Evolutionary conservation across 2,329 filamentous ascomycete genomes (phyloP), one percentile per base, ranked within the genome.

Genomic region (Penicillium sclerotiorum): DNA sequence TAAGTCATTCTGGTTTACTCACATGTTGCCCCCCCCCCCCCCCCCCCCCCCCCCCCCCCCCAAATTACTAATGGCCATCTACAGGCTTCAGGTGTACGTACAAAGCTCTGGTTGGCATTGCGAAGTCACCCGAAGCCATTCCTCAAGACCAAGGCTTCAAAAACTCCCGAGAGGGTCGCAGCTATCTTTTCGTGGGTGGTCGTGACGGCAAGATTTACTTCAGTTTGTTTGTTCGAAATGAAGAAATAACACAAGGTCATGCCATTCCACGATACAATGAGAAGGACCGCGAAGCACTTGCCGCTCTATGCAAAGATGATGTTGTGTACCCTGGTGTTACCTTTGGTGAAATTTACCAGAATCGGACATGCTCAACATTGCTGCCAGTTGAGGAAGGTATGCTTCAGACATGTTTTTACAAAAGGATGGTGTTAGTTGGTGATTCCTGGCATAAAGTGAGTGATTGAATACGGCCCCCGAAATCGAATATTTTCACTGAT

Each of bases 391-490:
- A 52, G 21, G 49, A 52, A 27, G 49, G 49, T 22, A 23, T 52
- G 3, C 12, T 52, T 5, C 22, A 41, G n/a, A 44, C 15, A 11
- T 52, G 44, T 13, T 52, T 50, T 15, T 50, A 47, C 15, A 42
- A 42, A 18, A 25, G 49, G n/a, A 45, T 50, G 21, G 53, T 55
- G 8, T 15, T 52, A 8, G 15, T 50, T 2, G 53, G 53, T 5
- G 53, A 55, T 28, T 47, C 53, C 11, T 50, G 46, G 46, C 53
- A 55, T 32, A 55, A 55, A 17, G 37, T 39, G 15, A 23, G 37
- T 25, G 9, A 17, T 18, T 2, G 8, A 20, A 11, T 23, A 12
- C 20, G 5, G 13, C 7, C 22, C 20, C 9, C 12, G 15, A 22
- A 8, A 22, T 23, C 18, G 11, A 9, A 21, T 8, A 20, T 21